These are phyloP conservation scores for Capronia epimyces DNA, from an alignment of 2,329 filamentous ascomycete genomes.

Conservation along the genomic window DNA sequence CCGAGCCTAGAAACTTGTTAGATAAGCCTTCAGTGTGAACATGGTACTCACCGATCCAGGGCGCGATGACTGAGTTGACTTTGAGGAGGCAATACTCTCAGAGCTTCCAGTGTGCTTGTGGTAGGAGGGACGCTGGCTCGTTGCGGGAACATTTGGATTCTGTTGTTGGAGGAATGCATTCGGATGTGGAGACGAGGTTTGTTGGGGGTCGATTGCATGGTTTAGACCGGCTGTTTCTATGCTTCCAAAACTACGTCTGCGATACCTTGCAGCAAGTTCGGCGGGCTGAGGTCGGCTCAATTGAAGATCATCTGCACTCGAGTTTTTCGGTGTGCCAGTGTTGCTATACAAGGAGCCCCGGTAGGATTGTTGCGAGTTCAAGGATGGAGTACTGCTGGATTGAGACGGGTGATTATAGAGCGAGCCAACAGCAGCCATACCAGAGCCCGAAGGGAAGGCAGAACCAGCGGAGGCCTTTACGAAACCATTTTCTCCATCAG, in stretches of 20 bases:
- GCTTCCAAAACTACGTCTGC: slow-evolving; percentile 76
- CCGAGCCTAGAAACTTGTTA: slow-evolving; percentile 14
- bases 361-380: slow-evolving; percentile 31
- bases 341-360: slow-evolving; percentile 35
- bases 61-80: slow-evolving; percentile 48
- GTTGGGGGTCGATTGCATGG: slow-evolving; percentile 31
- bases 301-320: slow-evolving; percentile 65
- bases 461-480: slow-evolving; percentile 32
- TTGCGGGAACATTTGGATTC: neutral
- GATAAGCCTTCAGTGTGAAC: slow-evolving; percentile 12
- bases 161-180: slow-evolving; percentile 34
- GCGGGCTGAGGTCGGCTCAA: slow-evolving; percentile 46
- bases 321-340: slow-evolving; percentile 53
- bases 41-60: slow-evolving; percentile 59
- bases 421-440: slow-evolving; percentile 52
- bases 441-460: slow-evolving; percentile 47
- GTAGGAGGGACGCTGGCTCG: slow-evolving; percentile 33
- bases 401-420: slow-evolving; percentile 47
- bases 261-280: slow-evolving; percentile 69
- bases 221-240: slow-evolving; percentile 45
- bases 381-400: slow-evolving; percentile 34
- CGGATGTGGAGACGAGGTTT: slow-evolving; percentile 31
- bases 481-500: slow-evolving; percentile 37
- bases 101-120: slow-evolving; percentile 54
- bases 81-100: slow-evolving; percentile 54